phyloP scores from a whole-genome alignment of 2,329 filamentous ascomycete genomes.

The Nothophaeocryptopus gaeumannii region DNA sequence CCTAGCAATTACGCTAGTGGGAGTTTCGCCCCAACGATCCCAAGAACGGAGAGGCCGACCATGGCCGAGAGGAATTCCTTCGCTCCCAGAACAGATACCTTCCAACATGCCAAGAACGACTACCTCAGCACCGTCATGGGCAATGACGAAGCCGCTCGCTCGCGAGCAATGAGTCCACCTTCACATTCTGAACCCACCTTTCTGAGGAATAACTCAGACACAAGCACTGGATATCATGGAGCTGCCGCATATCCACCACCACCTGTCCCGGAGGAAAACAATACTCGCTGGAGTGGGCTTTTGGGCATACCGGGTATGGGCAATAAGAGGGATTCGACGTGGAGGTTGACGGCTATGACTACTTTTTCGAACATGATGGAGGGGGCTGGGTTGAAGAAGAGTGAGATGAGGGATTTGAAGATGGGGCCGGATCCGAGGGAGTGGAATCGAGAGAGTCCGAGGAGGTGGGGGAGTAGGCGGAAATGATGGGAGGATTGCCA shows the following conservation, averaged over 20 bases:
- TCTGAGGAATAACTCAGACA: conserved; percentile 6
- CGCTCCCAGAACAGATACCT: conserved; percentile 7
- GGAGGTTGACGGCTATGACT: conserved; percentile 24
- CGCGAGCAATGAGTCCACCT: not conserved
- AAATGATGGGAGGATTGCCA: too few relatives aligned
- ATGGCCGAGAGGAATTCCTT: not conserved
- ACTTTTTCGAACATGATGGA: conserved; percentile 45
- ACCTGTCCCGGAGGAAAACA: conserved; percentile 1
- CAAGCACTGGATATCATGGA: conserved; percentile 3
- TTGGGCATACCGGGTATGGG: conserved; percentile 11
- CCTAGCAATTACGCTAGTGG: conserved; percentile 17
- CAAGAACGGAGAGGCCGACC: not conserved
- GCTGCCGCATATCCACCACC: conserved; percentile 7
- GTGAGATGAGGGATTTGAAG: conserved; percentile 12
- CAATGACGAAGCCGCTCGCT: conserved; percentile 1
- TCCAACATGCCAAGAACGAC: conserved; percentile 6
- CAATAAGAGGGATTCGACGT: conserved; percentile 12
- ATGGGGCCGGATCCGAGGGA: conserved; percentile 22
- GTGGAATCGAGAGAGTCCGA: conserved; percentile 15
- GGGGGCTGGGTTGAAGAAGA: conserved; percentile 39
- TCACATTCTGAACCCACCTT: not conserved
- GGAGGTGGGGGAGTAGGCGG: too few relatives aligned
- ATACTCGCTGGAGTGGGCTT: conserved; percentile 10
- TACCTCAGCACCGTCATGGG: conserved; percentile 1
- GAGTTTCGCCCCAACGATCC: not conserved